Evolutionary conservation across 2,329 filamentous ascomycete genomes (phyloP).

Genomic region (Ophiocordyceps polyrhachis-furcata): DNA sequence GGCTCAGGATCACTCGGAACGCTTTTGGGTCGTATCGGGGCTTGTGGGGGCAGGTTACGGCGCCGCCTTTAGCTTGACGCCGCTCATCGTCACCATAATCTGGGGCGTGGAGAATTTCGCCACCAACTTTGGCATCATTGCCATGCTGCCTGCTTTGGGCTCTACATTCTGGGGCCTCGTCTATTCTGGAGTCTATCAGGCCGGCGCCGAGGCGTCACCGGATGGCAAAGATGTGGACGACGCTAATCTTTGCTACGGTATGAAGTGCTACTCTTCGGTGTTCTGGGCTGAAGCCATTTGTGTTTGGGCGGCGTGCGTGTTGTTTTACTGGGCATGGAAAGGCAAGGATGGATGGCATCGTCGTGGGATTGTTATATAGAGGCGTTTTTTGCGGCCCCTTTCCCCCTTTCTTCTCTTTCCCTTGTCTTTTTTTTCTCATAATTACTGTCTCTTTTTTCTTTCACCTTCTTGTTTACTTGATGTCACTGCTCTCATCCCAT

Average conservation of each 20-base stretch:
- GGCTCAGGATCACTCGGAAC: constrained; percentile 53
- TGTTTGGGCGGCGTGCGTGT: constrained; percentile 55
- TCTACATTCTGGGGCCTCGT: constrained; percentile 79
- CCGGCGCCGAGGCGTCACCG: constrained; percentile 29
- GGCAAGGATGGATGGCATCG: constrained; percentile 57
- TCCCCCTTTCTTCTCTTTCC: neutral
- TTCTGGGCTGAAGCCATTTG: constrained; percentile 77
- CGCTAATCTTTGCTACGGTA: constrained; percentile 59
- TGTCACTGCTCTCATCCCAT: neutral
- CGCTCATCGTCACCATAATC: constrained; percentile 87
- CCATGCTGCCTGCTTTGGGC: constrained; percentile 74
- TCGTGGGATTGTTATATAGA: constrained; percentile 49
- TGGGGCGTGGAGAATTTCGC: constrained; percentile 99
- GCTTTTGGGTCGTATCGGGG: constrained; percentile 74
- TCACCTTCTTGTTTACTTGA: neutral
- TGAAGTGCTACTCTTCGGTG: constrained; percentile 57
- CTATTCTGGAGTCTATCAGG: constrained; percentile 70
- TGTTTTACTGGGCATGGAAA: constrained; percentile 69
- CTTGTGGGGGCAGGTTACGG: constrained; percentile 85
- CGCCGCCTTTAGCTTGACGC: constrained; percentile 72
- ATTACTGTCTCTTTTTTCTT: neutral
- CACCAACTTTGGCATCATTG: constrained; percentile 92
- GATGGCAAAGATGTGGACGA: constrained; percentile 15
- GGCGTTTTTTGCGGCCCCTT: neutral
- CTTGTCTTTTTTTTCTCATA: neutral